These are phyloP conservation scores for Aspergillus glaucus DNA, from an alignment of 2,329 filamentous ascomycete genomes.

Conservation along the genomic window DNA sequence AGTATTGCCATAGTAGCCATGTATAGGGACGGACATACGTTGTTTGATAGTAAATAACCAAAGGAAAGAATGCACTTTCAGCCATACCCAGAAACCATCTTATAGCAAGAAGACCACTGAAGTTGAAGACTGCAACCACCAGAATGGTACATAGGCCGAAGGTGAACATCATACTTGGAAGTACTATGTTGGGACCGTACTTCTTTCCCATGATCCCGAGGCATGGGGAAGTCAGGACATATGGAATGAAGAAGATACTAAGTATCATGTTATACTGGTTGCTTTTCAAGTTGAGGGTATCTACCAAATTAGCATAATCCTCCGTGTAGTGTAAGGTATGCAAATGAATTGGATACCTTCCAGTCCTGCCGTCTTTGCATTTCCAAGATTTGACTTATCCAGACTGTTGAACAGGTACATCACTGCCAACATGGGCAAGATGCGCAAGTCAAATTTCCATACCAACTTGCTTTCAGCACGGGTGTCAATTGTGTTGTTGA, in stretches of 20 bases:
- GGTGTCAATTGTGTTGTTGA: constrained; percentile 22
- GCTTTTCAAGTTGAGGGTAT: constrained; percentile 15
- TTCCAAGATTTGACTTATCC: constrained; percentile 37
- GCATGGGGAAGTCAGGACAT: constrained; percentile 22
- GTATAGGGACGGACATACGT: constrained; percentile 7
- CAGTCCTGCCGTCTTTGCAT: constrained; percentile 22
- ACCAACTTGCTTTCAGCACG: constrained; percentile 39
- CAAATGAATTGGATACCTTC: constrained; percentile 8
- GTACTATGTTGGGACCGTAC: constrained; percentile 18
- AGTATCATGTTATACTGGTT: constrained; percentile 23
- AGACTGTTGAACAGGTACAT: constrained; percentile 51
- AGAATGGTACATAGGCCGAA: constrained; percentile 19
- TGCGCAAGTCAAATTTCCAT: constrained; percentile 42
- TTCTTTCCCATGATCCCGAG: constrained; percentile 23
- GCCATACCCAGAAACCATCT: constrained; percentile 24
- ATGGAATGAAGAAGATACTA: constrained; percentile 23
- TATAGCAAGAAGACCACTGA: constrained; percentile 19
- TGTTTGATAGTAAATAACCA: constrained; percentile 23
- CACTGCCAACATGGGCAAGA: constrained; percentile 48
- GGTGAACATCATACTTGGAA: constrained; percentile 22
- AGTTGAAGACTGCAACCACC: constrained; percentile 17
- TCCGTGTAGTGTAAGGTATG: not conserved
- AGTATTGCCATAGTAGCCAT: not conserved
- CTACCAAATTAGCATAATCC: constrained; percentile 4
- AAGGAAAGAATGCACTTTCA: constrained; percentile 23